A percentile compares a stretch with the other conserved stretches of the same genome.
Evolutionary conservation across 2,329 filamentous ascomycete genomes (phyloP).

Genomic region (Karstenula rhodostoma): DNA sequence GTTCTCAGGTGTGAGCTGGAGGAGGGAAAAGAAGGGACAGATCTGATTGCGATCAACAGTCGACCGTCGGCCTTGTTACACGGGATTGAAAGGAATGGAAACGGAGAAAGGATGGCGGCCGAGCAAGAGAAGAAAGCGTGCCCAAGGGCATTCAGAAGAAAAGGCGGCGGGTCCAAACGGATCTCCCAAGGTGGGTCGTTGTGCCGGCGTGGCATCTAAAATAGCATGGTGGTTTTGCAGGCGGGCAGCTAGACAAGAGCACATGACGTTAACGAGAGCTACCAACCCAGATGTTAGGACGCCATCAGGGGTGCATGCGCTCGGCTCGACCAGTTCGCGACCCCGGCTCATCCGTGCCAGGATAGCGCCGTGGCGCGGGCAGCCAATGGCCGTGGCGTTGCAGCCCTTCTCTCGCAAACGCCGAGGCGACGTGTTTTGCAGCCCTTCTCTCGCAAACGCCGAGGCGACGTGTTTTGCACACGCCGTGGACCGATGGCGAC

Average conservation of each 20-base stretch:
- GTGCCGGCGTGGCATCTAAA: constrained; percentile 31
- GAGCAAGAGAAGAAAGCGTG: neutral
- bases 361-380: constrained; percentile 26
- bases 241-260: constrained; percentile 26
- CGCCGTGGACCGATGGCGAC: constrained; percentile 11
- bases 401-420: constrained; percentile 25
- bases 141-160: constrained; percentile 22
- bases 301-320: constrained; percentile 32
- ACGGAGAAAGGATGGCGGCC: constrained; percentile 17
- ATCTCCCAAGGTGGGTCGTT: constrained; percentile 38
- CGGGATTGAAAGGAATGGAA: constrained; percentile 21
- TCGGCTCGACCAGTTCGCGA: constrained; percentile 31
- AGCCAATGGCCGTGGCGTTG: constrained; percentile 26
- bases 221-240: constrained; percentile 29
- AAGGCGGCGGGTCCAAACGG: constrained; percentile 34
- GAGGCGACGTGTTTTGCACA: constrained; percentile 29
- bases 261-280: constrained; percentile 47
- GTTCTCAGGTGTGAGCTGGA: constrained; percentile 13
- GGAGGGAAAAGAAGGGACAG: constrained; percentile 25
- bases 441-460: constrained; percentile 27
- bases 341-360: constrained; percentile 30
- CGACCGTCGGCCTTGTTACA: neutral
- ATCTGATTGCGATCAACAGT: constrained; percentile 28
- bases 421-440: constrained; percentile 36
- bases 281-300: constrained; percentile 23